Conservation (phyloP, 441 rosid genomes). For the Pelargonium cotyledonis region DNA sequence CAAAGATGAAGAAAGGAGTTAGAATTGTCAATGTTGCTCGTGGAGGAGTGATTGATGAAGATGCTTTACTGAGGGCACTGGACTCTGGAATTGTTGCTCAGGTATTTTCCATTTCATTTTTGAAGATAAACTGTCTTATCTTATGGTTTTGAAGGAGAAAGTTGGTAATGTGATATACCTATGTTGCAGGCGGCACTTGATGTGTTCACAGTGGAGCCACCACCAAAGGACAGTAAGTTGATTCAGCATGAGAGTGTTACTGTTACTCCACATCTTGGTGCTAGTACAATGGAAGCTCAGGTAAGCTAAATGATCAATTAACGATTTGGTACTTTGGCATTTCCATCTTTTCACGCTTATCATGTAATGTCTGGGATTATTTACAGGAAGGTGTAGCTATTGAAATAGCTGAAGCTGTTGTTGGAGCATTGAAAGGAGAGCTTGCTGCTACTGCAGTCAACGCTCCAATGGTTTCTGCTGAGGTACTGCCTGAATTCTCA, state of each 20-base stretch:
- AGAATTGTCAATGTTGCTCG: constrained; percentile 88
- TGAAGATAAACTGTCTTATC: background rate
- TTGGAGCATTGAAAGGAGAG: constrained; percentile 71
- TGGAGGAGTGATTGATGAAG: constrained; percentile 96
- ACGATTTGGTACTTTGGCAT: background rate
- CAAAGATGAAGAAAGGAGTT: constrained; percentile 93
- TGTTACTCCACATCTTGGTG: constrained; percentile 96
- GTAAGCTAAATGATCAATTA: constrained; percentile 19
- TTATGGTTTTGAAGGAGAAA: background rate
- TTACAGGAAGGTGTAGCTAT: constrained; percentile 86
- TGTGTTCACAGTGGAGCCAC: constrained; percentile 85
- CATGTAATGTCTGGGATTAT: background rate
- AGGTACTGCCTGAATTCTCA: constrained; percentile 23
- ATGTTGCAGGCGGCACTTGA: constrained; percentile 76
- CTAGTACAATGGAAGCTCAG: constrained; percentile 95
- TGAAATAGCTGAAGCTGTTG: constrained; percentile 89
- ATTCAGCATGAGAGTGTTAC: constrained; percentile 78
- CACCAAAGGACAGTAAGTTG: constrained; percentile 68
- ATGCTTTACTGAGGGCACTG: constrained; percentile 79
- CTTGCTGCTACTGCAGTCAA: constrained; percentile 96
- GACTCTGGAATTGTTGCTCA: constrained; percentile 86
- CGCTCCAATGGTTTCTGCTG: constrained; percentile 97
- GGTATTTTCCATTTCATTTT: constrained; percentile 24
- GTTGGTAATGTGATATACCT: background rate
- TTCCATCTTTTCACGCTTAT: background rate